Base-by-base conservation (phyloP, 164 flowering plant species). In the Berberis thunbergii region DNA sequence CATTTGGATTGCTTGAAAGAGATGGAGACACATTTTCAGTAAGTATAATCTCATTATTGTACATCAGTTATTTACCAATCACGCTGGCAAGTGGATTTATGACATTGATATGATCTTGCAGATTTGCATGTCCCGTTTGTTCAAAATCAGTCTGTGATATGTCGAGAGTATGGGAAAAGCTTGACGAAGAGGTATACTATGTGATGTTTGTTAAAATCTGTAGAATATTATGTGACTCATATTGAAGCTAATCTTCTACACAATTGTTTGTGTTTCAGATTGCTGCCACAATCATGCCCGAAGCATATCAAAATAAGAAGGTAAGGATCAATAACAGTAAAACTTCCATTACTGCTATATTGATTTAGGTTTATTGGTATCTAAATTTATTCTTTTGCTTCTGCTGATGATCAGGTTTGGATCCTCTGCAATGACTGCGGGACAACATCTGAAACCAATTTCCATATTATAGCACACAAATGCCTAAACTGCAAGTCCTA, bases 401-500 rank as follows among this genome's bases (percentile, higher is more conserved):
- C 10, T 67, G 26, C 50, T 45, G 56, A 41, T 13, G 53, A 41
- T 45, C 66, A 88, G 96, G 88, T 91, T 9, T 84, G 89, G 87
- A 88, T 91, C 67, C 89, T 87, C 10, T 91, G 98, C 83, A 91
- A 91, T 65, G 96, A 89, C 67, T 91, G 98, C 69, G 87, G 84
- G 26, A 73, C 65, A 44, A 79, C 77, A 58, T 87, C 88, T 2
- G 77, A 84, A 60, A 90, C 89, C 9, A 75, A 73, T 49, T 91
- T 83, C 72, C 92, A 92, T 61, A 60, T 87, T 39, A 53, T 92
- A 13, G 98, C 88, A 1, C 88, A 80, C 62, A 92, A 89, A 69
- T 92, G 98, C 76, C 60, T 45, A 4, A 72, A 57, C 61, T 92
- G 98, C 84, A 79, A 75, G 1, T 89, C 96, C 3, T 91, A 91